Evolutionary conservation across 2,329 filamentous ascomycete genomes (phyloP), one percentile per base, ranked within the genome.

Genomic region (Myriosclerotinia duriaeana): DNA sequence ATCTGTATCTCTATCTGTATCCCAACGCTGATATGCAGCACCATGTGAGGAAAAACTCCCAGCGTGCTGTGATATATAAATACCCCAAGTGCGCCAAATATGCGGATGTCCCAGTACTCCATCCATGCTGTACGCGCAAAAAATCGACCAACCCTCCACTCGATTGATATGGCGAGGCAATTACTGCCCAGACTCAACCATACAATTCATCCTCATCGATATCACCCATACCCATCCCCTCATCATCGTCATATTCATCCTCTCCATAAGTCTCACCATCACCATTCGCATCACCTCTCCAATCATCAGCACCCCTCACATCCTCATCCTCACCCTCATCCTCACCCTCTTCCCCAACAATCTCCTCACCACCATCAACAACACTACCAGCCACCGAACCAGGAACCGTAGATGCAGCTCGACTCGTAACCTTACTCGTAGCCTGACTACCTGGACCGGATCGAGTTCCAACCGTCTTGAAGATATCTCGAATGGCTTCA

Each of bases 401-500:
- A 14, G 65, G 58, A 26, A 42, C 65, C 6, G 58, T 53, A 36
- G 68, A 68, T 12, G 68, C 70, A 53, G 70, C 69, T 22, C 66
- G 56, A 38, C 70, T 72, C 2, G 81, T 85, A 48, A 80, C 83
- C 66, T 75, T 70, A 46, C 75, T 77, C 11, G 78, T 79, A 0
- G 80, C 80, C 15, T 80, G 81, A 34, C 83, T 85, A 0, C 83
- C 84, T 0, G 82, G 80, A 0, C 81, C 82, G 1, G 64, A 66
- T 75, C 77, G 44, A 76, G 69, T 80, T 78, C 30, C 78, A 76
- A 71, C 79, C 76, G 71, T 55, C 26, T 64, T 68, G 11, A 68
- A 53, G 56, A 72, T 67, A 48, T 71, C 71, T 20, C 84, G 79
- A 69, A 89, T 84, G 48, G 83, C 84, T 64, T 85, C 84, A 76